A percentile compares a stretch with the other conserved stretches of the same genome.
These are phyloP conservation scores for Mrakia frigida DNA, from an alignment of 768 basidiomycete species.

Conservation along the genomic window DNA sequence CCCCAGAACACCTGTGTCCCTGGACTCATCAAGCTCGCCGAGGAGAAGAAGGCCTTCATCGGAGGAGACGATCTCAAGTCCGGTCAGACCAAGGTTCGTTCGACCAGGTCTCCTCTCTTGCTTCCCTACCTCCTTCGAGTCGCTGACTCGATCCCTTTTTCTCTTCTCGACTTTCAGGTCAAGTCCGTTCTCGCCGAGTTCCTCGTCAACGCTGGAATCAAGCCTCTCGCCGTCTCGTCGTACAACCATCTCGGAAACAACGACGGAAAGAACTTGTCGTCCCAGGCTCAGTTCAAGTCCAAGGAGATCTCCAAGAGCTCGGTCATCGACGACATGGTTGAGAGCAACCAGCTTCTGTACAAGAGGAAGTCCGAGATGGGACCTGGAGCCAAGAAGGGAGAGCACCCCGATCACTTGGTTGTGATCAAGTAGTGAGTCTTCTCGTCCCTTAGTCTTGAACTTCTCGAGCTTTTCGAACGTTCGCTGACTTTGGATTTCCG, in stretches of 20 bases:
- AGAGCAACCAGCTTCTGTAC: constrained; percentile 80
- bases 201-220: constrained; percentile 51
- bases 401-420: constrained; percentile 94
- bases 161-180: constrained; percentile 54
- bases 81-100: constrained; percentile 63
- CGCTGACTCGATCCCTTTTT: not conserved
- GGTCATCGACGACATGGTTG: constrained; percentile 82
- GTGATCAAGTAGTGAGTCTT: constrained; percentile 37
- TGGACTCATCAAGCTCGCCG: constrained; percentile 86
- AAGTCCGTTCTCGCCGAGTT: constrained; percentile 97
- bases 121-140: not conserved
- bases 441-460: no score
- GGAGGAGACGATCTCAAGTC: constrained; percentile 98
- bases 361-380: constrained; percentile 52
- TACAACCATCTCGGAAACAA: constrained; percentile 97
- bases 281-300: constrained; percentile 78
- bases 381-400: constrained; percentile 60
- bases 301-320: constrained; percentile 27
- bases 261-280: constrained; percentile 85
- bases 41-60: constrained; percentile 82
- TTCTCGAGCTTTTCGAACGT: no score
- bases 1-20: constrained; percentile 99
- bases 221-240: constrained; percentile 86
- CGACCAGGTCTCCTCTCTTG: not conserved
- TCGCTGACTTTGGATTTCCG: not conserved